Percentiles rank a stretch among this genome's conserved stretches.
These are phyloP conservation scores for Posidonia oceanica DNA, from an alignment of 116 monocot genomes.

Conservation along the genomic window DNA sequence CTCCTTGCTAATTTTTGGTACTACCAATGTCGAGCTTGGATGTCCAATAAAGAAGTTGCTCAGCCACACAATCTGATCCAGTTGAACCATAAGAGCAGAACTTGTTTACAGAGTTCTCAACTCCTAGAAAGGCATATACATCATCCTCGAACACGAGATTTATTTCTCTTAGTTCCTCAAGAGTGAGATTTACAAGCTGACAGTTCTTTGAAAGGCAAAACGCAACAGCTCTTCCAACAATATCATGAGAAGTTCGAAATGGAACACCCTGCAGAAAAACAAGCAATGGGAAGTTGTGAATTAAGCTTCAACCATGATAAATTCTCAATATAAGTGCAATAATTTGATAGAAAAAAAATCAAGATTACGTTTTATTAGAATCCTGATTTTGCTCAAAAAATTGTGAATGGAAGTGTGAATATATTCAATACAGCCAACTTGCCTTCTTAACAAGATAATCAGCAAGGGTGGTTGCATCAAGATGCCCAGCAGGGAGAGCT, in stretches of 20 bases:
- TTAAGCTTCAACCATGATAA: neutral
- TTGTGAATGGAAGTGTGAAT: neutral
- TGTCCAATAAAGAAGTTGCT: constrained; percentile 71
- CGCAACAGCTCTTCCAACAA: constrained; percentile 87
- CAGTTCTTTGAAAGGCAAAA: constrained; percentile 63
- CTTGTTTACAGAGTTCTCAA: constrained; percentile 61
- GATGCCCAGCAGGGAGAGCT: constrained; percentile 76
- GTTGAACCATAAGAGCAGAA: constrained; percentile 95
- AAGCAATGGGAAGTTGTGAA: neutral
- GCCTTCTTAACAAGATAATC: constrained; percentile 99
- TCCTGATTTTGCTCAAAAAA: no score
- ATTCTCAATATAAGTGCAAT: neutral
- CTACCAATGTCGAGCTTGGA: constrained; percentile 38
- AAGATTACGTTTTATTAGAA: no score
- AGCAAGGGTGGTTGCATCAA: constrained; percentile 93
- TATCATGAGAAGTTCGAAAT: constrained; percentile 90
- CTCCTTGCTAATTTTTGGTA: neutral
- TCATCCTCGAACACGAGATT: constrained; percentile 61
- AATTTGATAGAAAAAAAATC: no score
- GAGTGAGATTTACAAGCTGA: constrained; percentile 54
- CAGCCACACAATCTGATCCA: constrained; percentile 56
- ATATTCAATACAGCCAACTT: constrained; percentile 5
- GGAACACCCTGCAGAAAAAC: constrained; percentile 53
- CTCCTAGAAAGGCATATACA: constrained; percentile 76
- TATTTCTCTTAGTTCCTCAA: constrained; percentile 44